phyloP scores from a whole-genome alignment of 768 basidiomycete genomes.

The Suillus plorans region DNA sequence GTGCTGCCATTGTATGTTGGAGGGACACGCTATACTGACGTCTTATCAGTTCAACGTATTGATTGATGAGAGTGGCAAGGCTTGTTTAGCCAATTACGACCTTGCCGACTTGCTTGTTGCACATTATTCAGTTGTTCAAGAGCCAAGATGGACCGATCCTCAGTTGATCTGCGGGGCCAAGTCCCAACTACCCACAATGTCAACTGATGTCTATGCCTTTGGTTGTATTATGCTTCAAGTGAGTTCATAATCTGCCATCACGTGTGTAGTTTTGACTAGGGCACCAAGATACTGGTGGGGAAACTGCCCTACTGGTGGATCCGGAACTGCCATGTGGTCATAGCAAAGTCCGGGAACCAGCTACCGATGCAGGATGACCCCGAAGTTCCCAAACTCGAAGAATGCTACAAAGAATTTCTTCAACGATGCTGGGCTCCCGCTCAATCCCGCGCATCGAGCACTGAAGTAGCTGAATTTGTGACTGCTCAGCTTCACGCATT shows the following conservation, averaged over 20 bases:
- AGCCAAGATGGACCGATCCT: conserved; percentile 8
- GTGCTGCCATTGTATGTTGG: not conserved
- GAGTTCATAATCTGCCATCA: not conserved
- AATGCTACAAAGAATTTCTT: conserved; percentile 2
- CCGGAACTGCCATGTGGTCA: not conserved
- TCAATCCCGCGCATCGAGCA: conserved; percentile 2
- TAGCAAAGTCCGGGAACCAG: not conserved
- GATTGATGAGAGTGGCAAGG: conserved; percentile 2
- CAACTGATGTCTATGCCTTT: conserved; percentile 8
- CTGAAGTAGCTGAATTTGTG: conserved; percentile 7
- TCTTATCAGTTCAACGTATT: conserved; percentile 10
- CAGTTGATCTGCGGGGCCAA: conserved; percentile 1
- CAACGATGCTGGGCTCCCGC: conserved; percentile 6
- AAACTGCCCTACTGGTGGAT: conserved; percentile 6
- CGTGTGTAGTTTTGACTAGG: not conserved
- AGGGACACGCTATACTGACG: too few species aligned
- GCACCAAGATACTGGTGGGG: conserved; percentile 6
- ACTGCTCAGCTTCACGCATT: not conserved
- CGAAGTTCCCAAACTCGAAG: not conserved
- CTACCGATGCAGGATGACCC: conserved; percentile 3
- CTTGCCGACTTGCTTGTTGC: not conserved
- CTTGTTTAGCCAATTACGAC: not conserved
- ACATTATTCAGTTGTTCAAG: not conserved
- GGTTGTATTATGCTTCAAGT: conserved; percentile 9
- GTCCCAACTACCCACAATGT: not conserved